These are phyloP conservation scores for Suhomyces canberraensis DNA, from an alignment of 805 yeast species.

Conservation along the genomic window DNA sequence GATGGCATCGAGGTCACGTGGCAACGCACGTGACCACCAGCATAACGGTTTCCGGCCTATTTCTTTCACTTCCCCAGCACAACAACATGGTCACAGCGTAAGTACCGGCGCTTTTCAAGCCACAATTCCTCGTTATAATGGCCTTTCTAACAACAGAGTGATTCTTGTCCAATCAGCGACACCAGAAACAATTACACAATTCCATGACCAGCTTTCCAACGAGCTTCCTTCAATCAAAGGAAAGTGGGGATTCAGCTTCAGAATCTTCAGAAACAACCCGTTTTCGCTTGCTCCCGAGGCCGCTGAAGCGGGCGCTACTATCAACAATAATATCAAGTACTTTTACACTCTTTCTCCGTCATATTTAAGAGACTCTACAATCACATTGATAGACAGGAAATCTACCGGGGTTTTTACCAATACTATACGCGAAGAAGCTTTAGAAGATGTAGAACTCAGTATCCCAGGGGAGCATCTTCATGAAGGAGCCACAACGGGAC, in stretches of 20 bases:
- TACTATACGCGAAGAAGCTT: conserved; percentile 29
- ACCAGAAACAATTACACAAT: conserved; percentile 61
- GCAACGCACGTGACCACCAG: no score
- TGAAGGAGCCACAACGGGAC: conserved; percentile 51
- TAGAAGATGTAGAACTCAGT: conserved; percentile 14
- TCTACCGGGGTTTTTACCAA: conserved; percentile 36
- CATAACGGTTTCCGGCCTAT: no score
- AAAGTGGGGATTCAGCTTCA: conserved; percentile 68
- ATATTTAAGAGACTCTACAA: conserved; percentile 44
- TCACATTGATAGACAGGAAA: conserved; percentile 46
- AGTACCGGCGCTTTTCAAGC: conserved; percentile 3
- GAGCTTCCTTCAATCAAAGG: conserved; percentile 59
- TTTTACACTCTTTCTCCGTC: conserved; percentile 51
- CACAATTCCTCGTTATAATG: no score
- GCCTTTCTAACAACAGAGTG: conserved; percentile 28
- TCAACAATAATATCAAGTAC: conserved; percentile 39
- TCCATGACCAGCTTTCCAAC: conserved; percentile 69
- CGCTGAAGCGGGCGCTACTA: conserved; percentile 21
- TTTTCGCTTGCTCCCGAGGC: conserved; percentile 43
- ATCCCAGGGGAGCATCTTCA: conserved; percentile 41
- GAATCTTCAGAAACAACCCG: conserved; percentile 63
- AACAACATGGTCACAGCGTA: conserved; percentile 14
- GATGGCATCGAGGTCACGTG: no score
- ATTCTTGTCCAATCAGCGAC: conserved; percentile 38
- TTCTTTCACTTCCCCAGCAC: no score